Conservation (phyloP, 208 protist species). For the Leishmania guyanensis region DNA sequence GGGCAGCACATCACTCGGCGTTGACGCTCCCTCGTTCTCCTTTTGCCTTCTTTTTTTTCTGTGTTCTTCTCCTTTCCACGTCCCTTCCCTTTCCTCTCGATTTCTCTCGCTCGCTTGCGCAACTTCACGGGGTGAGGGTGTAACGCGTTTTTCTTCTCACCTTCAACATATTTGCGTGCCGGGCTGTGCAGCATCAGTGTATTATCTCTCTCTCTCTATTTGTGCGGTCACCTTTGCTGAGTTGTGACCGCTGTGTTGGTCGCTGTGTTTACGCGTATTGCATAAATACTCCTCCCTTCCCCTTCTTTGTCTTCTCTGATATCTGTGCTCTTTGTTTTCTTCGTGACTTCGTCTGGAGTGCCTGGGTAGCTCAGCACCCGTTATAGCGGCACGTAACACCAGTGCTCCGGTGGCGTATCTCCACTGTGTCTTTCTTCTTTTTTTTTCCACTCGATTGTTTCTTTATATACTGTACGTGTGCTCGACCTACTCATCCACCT, state of each 20-base stretch:
- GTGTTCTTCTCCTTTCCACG: not conserved
- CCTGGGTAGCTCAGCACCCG: not conserved
- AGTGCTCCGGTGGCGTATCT: not conserved
- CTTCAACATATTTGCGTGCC: not conserved
- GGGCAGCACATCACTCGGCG: not conserved
- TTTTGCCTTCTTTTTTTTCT: conserved; percentile 5
- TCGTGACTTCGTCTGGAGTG: not conserved
- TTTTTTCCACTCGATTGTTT: not conserved
- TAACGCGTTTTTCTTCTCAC: conserved; percentile 3
- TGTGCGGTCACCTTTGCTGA: not conserved
- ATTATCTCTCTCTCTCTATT: not conserved
- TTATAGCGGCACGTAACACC: conserved; percentile 6
- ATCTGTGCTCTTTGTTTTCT: not conserved
- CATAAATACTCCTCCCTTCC: not conserved
- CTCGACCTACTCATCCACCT: not conserved
- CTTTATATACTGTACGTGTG: not conserved
- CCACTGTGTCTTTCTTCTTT: not conserved
- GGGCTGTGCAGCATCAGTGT: conserved; percentile 6
- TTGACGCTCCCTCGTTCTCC: not conserved
- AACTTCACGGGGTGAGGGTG: not conserved
- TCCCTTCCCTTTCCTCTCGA: not conserved
- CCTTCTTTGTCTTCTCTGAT: not conserved
- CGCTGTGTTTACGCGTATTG: not conserved
- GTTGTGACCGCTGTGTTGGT: not conserved
- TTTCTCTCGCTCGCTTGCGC: not conserved